Evolutionary conservation across 306 rosid genomes (phyloP), one percentile per base, ranked within the genome.

Genomic region (Macrotyloma uniflorum): DNA sequence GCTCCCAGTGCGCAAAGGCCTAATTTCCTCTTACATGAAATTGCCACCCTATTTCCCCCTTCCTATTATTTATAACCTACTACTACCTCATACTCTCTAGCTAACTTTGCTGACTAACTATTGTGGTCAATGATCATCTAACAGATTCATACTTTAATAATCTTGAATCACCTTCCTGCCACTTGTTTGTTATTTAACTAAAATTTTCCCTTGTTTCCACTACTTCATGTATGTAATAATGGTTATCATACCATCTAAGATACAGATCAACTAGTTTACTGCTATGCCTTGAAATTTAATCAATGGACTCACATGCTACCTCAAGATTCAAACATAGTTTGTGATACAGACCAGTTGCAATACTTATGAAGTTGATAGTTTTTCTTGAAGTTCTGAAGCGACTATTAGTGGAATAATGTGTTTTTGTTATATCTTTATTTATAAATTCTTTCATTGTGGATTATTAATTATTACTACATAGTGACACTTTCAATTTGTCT

Each of bases 401-500:
- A 14, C 33, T 46, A 47, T 42, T 2, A 55, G 15, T 62, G 46
- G 28, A 70, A 33, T n/a, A 26, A 30, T 66, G 33, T 32, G 33
- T 61, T 42, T n/a, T 24, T 3, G 6, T 64, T 26, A 63, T 51
- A 18, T 54, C 67, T 51, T 72, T 67, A 26, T 10, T 72, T 6
- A 78, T 55, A 46, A 24, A 51, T 69, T 69, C 38, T 69, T 61
- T 61, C 61, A 59, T 58, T 38, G 1, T 51, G 12, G 63, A 16
- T 74, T 74, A 58, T 67, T 22, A 18, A 26, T 74, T 42, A 42
- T 42, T 42, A 42, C 26, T 6, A 33, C 68, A 33, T 42, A 22
- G 20, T 12, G 71, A 47, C 40, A 20, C 61, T 51, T 84, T 30
- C 47, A 59, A 73, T 69, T 84, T 84, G 20, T 66, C 42, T 73